Conservation (phyloP, 1,284 basidiomycete species). For the Pterulicium gracile region DNA sequence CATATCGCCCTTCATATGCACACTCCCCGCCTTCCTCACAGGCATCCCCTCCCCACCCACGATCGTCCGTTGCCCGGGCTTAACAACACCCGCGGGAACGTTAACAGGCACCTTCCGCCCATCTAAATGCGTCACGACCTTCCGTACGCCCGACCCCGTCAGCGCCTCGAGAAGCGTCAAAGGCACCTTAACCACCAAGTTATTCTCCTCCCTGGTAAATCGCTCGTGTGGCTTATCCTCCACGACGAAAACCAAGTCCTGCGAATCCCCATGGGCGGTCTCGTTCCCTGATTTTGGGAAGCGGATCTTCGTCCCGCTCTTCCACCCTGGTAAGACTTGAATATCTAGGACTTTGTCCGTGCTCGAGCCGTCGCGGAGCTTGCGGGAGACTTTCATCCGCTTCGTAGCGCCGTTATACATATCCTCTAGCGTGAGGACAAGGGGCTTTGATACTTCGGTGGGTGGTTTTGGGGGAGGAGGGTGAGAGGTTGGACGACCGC, state of each 20-base stretch:
- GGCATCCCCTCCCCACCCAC: constrained; percentile 85
- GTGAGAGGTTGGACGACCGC: constrained; percentile 10
- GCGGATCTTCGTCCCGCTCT: constrained; percentile 84
- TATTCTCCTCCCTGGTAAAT: constrained; percentile 74
- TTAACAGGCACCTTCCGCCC: constrained; percentile 65
- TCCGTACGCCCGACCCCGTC: constrained; percentile 37
- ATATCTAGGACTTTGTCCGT: constrained; percentile 92
- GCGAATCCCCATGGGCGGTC: constrained; percentile 58
- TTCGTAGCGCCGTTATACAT: constrained; percentile 87
- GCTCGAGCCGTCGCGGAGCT: constrained; percentile 56
- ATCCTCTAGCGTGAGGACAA: constrained; percentile 84
- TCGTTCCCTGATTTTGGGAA: constrained; percentile 87
- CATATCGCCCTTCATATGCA: constrained; percentile 73
- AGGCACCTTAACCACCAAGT: constrained; percentile 54
- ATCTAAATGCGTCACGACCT: constrained; percentile 63
- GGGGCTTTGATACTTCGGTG: constrained; percentile 71
- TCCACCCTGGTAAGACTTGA: constrained; percentile 79
- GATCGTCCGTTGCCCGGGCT: constrained; percentile 67
- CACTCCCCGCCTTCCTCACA: constrained; percentile 67
- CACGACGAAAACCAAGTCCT: constrained; percentile 84
- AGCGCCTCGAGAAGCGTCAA: constrained; percentile 82
- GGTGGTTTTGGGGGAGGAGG: constrained; percentile 22
- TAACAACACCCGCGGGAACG: constrained; percentile 62
- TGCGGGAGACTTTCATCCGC: constrained; percentile 81
- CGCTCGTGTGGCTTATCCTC: constrained; percentile 81